These are phyloP conservation scores for Puccinia hordei DNA, from an alignment of 1,284 basidiomycete genomes.

Conservation along the genomic window DNA sequence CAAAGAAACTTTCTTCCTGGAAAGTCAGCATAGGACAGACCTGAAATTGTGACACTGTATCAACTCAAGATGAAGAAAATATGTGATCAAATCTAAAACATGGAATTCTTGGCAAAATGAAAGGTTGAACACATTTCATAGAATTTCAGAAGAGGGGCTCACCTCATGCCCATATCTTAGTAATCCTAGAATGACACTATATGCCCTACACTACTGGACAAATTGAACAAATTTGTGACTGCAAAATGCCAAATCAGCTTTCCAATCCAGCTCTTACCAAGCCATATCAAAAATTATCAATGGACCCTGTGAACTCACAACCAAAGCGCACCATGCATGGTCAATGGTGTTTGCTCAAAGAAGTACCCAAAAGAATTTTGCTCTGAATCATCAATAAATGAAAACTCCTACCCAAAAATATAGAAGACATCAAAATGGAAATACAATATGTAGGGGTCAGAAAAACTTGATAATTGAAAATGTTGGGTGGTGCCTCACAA, in stretches of 20 bases:
- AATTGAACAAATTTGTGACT: not conserved
- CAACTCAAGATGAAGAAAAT: slow-evolving; percentile 60
- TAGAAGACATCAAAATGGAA: not conserved
- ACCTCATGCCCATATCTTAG: no score
- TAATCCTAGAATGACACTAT: slow-evolving; percentile 53
- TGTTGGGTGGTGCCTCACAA: slow-evolving; percentile 27
- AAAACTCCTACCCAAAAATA: not conserved
- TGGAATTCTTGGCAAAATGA: not conserved
- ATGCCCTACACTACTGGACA: not conserved
- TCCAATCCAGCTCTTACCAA: not conserved
- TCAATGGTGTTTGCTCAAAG: no score
- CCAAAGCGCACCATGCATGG: no score
- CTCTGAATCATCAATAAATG: not conserved
- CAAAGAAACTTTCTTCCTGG: not conserved
- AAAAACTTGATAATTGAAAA: not conserved
- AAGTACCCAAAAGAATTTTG: not conserved
- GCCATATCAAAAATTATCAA: not conserved
- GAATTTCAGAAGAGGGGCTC: no score
- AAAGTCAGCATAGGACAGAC: not conserved
- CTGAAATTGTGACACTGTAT: slow-evolving; percentile 63
- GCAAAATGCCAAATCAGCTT: not conserved
- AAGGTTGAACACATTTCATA: no score
- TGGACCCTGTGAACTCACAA: not conserved
- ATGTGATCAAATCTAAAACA: slow-evolving; percentile 56
- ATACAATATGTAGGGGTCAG: no score